Evolutionary conservation across 2,329 filamentous ascomycete species (phyloP).

Genomic region (Hymenoscyphus repandus): DNA sequence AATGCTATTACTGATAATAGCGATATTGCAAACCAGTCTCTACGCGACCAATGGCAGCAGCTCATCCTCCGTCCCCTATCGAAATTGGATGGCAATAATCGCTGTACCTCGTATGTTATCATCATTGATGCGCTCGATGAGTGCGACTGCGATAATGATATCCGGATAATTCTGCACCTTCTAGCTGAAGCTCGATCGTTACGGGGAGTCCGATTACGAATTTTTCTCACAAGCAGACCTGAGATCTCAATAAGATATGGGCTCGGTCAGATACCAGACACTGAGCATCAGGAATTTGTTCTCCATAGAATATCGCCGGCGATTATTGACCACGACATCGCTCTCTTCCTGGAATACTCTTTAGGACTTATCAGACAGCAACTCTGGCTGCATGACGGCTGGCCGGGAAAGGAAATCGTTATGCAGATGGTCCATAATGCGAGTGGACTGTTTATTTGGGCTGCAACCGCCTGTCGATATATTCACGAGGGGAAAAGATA

Average conservation of each 20-base stretch:
- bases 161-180: slow-evolving; percentile 6
- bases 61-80: slow-evolving; percentile 38
- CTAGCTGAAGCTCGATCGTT: slow-evolving; percentile 8
- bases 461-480: slow-evolving; percentile 10
- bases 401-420: slow-evolving; percentile 7
- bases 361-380: too few relatives aligned
- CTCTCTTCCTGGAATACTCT: too few relatives aligned
- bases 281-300: slow-evolving; percentile 19
- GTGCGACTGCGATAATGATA: slow-evolving; percentile 22
- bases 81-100: slow-evolving; percentile 9
- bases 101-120: slow-evolving; percentile 11
- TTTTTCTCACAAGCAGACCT: slow-evolving; percentile 29
- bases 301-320: slow-evolving; percentile 15
- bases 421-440: slow-evolving; percentile 17
- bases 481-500: slow-evolving; percentile 8
- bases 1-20: slow-evolving; percentile 2
- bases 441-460: slow-evolving; percentile 6
- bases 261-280: slow-evolving; percentile 12
- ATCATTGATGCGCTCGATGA: slow-evolving; percentile 31
- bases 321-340: slow-evolving; percentile 15
- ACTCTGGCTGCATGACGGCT: slow-evolving; percentile 1
- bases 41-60: slow-evolving; percentile 41
- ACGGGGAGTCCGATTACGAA: slow-evolving; percentile 15
- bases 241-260: slow-evolving; percentile 21
- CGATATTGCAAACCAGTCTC: slow-evolving; percentile 8